Evolutionary conservation across 306 rosid genomes (phyloP).

Genomic region (Vachellia collinsii): DNA sequence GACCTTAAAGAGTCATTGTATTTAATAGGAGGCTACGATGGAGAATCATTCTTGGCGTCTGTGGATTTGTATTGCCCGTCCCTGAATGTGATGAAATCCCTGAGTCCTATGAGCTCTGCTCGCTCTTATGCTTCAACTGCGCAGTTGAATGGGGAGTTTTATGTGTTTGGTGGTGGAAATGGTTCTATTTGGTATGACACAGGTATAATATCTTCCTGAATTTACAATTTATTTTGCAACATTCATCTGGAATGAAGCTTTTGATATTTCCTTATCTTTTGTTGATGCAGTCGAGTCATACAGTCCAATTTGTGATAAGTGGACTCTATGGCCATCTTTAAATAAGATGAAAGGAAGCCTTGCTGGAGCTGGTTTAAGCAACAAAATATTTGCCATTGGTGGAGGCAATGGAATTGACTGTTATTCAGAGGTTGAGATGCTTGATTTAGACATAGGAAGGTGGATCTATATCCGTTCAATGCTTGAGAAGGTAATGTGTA

Average conservation of each 20-base stretch:
- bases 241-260: constrained; percentile 9
- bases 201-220: constrained; percentile 39
- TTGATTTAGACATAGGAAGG: constrained; percentile 64
- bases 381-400: constrained; percentile 56
- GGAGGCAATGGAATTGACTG: constrained; percentile 50
- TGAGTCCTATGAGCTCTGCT: constrained; percentile 44
- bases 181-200: constrained; percentile 56
- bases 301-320: constrained; percentile 50
- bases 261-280: constrained; percentile 29
- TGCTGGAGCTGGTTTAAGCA: constrained; percentile 51
- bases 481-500: constrained; percentile 58
- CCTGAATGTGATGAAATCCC: constrained; percentile 48
- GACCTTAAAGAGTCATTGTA: constrained; percentile 66
- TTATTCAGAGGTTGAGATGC: constrained; percentile 63
- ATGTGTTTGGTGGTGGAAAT: constrained; percentile 55
- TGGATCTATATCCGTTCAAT: constrained; percentile 66
- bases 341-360: constrained; percentile 72
- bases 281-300: constrained; percentile 73
- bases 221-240: constrained; percentile 20
- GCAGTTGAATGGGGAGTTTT: constrained; percentile 53
- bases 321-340: constrained; percentile 75
- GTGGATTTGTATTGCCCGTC: constrained; percentile 66
- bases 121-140: constrained; percentile 56
- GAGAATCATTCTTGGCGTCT: constrained; percentile 56
- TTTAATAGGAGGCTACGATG: constrained; percentile 75